Base-by-base conservation (phyloP, 2,329 filamentous ascomycete species). In the Arthrocladium fulminans region DNA sequence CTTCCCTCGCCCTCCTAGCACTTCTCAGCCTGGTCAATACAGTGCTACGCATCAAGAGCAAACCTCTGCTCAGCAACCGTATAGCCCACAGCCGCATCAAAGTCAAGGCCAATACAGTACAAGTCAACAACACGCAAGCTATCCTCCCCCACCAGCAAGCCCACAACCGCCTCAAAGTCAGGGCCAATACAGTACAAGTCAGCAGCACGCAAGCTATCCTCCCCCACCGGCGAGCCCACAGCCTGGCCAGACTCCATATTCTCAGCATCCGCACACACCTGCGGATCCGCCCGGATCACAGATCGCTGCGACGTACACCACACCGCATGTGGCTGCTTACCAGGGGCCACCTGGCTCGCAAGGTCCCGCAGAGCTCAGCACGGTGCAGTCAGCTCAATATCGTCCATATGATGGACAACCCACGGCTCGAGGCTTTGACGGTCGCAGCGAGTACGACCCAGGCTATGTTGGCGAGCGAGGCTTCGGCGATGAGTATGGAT, bases 391-490 rank as follows among this genome's bases (percentile, higher is more conserved):
- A 19, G 17, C 51, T 38, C 46, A 41, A n/a, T 52, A 55, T 34
- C 51, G 50, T 20, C 22, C 38, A 13, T 55, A 57, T 47, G 46
- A 54, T 30, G 49, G 43, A 7, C 23, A 49, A 15, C 40, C 49
- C 17, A 48, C 56, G 27, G 42, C 45, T 29, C 46, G 56, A 44
- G 56, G 55, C 4, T 35, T 57, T 37, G 56, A 52, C 23, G 29
- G 17, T 35, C 9, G 8, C 23, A 30, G 29, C 20, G 57, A 57
- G 2, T 47, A 52, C 29, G 43, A 27, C 2, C 20, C 35, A 17
- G 50, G 49, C 29, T 45, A 49, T n/a, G 46, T 42, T 88, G 45
- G 70, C 71, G 22, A 71, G 73, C 48, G 54, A 27, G 52, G 53
- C 12, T 51, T 53, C 34, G 55, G 51, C 37, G 48, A 47, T 42